These are phyloP conservation scores for Cicer bijugum DNA, from an alignment of 306 rosid genomes.

Conservation along the genomic window DNA sequence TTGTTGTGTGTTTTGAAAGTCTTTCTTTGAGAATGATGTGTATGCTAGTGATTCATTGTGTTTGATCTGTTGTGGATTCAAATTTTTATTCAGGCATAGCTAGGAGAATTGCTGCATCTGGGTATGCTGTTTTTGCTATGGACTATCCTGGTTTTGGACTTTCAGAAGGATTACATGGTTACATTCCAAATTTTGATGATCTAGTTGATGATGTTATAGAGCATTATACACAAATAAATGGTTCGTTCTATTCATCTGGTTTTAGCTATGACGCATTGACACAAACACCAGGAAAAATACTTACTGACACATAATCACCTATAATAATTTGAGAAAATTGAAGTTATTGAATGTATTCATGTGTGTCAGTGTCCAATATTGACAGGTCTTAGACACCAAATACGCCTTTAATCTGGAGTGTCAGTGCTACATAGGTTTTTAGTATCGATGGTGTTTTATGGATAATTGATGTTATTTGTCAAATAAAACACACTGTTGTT, in stretches of 20 bases:
- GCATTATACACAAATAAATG: conserved; percentile 71
- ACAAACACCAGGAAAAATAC: neutral
- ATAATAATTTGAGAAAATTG: neutral
- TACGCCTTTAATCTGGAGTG: neutral
- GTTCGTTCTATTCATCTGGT: conserved; percentile 38
- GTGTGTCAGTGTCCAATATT: neutral
- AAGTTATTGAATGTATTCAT: neutral
- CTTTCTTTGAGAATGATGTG: neutral
- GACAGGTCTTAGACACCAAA: no score
- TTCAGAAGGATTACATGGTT: conserved; percentile 89
- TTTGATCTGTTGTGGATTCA: conserved; percentile 10
- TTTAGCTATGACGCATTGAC: neutral
- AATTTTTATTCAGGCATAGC: conserved; percentile 67
- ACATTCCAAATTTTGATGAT: conserved; percentile 70
- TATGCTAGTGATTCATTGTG: conserved; percentile 4
- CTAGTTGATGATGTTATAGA: conserved; percentile 76
- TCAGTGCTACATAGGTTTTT: neutral
- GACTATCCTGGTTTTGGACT: conserved; percentile 95
- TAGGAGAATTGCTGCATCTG: conserved; percentile 71
- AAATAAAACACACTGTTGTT: conserved; percentile 28
- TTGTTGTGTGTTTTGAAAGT: conserved; percentile 10
- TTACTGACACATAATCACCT: neutral
- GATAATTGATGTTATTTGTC: neutral
- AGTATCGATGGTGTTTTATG: conserved; percentile 5
- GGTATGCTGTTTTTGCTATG: conserved; percentile 77